Evolutionary conservation across 1,139 yeast species (phyloP).

Genomic region (Arxiozyma slooffiae): DNA sequence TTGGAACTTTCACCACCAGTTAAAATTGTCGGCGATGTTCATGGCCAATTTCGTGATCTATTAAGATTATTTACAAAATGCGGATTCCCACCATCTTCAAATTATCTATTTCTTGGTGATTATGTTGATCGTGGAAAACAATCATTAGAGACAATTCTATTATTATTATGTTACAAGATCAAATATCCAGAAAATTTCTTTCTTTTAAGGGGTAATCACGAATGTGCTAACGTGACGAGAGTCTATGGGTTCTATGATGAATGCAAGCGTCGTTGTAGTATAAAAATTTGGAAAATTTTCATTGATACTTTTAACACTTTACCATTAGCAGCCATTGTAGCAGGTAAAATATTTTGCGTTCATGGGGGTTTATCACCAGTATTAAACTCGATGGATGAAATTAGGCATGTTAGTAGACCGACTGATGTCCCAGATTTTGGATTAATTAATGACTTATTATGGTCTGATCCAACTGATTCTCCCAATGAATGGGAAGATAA

Average conservation of each 20-base stretch:
- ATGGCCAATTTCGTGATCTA: slow-evolving; percentile 90
- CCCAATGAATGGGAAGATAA: slow-evolving; percentile 96
- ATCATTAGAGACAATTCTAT: slow-evolving; percentile 77
- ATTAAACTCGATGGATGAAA: slow-evolving; percentile 82
- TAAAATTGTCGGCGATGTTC: slow-evolving; percentile 94
- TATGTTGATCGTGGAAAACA: slow-evolving; percentile 97
- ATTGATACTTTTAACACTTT: slow-evolving; percentile 88
- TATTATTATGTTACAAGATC: slow-evolving; percentile 82
- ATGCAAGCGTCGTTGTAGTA: slow-evolving; percentile 85
- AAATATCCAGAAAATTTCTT: slow-evolving; percentile 95
- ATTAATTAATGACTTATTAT: slow-evolving; percentile 74
- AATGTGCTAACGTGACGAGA: slow-evolving; percentile 90
- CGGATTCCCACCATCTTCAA: slow-evolving; percentile 96
- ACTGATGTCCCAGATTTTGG: slow-evolving; percentile 98
- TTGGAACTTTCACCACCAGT: slow-evolving; percentile 91
- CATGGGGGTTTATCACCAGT: slow-evolving; percentile 96
- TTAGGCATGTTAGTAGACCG: slow-evolving; percentile 82
- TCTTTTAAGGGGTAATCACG: slow-evolving; percentile 87
- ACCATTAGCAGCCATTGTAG: slow-evolving; percentile 93
- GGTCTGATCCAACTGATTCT: slow-evolving; percentile 97
- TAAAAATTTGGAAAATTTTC: slow-evolving; percentile 88
- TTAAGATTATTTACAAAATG: slow-evolving; percentile 87
- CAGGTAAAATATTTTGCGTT: slow-evolving; percentile 92
- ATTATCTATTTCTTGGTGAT: slow-evolving; percentile 86
- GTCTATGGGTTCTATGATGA: slow-evolving; percentile 97